Conservation (phyloP, 441 rosid species). For the Populus hybrid region DNA sequence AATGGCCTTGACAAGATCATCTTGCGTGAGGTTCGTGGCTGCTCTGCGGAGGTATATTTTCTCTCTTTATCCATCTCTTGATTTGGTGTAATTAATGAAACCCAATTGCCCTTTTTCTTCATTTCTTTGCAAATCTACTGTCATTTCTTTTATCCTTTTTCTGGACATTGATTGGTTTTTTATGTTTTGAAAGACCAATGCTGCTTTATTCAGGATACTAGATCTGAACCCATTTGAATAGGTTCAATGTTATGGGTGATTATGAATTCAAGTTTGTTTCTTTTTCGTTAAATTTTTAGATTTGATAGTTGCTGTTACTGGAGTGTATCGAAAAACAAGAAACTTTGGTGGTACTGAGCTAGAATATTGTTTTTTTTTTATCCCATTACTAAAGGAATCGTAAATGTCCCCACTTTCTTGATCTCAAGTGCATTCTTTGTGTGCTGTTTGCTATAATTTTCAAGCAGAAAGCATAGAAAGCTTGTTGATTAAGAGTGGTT, state of each 20-base stretch:
- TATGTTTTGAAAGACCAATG: not conserved
- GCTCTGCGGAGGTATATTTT: slow-evolving; percentile 52
- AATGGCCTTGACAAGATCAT: slow-evolving; percentile 67
- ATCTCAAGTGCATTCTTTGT: not conserved
- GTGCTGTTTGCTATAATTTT: not conserved
- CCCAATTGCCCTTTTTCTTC: not conserved
- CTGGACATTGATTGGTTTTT: not conserved
- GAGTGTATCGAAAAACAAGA: not conserved
- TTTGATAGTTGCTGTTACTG: slow-evolving; percentile 3
- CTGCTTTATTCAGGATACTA: not conserved
- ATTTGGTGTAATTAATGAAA: not conserved
- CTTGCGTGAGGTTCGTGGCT: slow-evolving; percentile 50
- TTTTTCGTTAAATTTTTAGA: not conserved
- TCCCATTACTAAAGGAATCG: not conserved
- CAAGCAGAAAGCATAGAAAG: not conserved
- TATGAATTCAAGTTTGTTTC: not conserved
- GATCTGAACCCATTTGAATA: not conserved
- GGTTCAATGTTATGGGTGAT: not conserved
- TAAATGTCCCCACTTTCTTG: not conserved
- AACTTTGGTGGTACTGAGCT: not conserved
- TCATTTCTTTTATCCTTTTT: not conserved
- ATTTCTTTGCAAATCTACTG: not conserved
- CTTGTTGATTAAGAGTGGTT: not conserved
- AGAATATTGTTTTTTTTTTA: not conserved
- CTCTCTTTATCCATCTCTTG: not conserved